Evolutionary conservation across 2,329 filamentous ascomycete genomes (phyloP).

Genomic region (Ramichloridium luteum): DNA sequence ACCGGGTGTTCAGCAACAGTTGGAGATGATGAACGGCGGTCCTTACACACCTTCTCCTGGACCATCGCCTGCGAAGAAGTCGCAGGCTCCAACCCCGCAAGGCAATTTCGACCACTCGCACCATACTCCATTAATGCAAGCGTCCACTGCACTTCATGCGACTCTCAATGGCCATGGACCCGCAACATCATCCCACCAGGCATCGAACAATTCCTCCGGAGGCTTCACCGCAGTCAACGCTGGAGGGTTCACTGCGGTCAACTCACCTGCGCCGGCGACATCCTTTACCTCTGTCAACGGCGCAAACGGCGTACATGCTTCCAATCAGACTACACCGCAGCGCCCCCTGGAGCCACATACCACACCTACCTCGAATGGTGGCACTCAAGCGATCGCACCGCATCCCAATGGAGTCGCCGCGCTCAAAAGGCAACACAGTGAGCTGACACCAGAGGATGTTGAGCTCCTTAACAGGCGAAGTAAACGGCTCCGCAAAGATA

Average conservation of each 20-base stretch:
- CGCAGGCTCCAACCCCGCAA: slow-evolving; percentile 35
- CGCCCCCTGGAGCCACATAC: slow-evolving; percentile 8
- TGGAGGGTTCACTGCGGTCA: slow-evolving; percentile 53
- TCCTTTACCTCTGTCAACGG: slow-evolving; percentile 49
- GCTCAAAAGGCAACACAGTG: slow-evolving; percentile 60
- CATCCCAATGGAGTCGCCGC: slow-evolving; percentile 16
- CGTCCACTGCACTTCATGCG: slow-evolving; percentile 45
- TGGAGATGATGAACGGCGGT: slow-evolving; percentile 86
- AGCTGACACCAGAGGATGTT: slow-evolving; percentile 28
- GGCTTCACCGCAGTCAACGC: slow-evolving; percentile 64
- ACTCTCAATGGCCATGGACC: slow-evolving; percentile 32
- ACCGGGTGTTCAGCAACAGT: slow-evolving; percentile 88
- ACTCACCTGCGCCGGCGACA: slow-evolving; percentile 28
- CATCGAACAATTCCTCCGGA: slow-evolving; percentile 24
- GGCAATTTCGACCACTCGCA: slow-evolving; percentile 33
- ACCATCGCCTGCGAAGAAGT: slow-evolving; percentile 57
- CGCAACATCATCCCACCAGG: slow-evolving; percentile 7
- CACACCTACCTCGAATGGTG: slow-evolving; percentile 4
- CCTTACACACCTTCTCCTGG: slow-evolving; percentile 71
- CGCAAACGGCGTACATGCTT: slow-evolving; percentile 30
- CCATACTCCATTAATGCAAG: slow-evolving; percentile 55
- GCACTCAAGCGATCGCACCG: slow-evolving; percentile 13
- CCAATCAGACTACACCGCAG: slow-evolving; percentile 16
- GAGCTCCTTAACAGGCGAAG: slow-evolving; percentile 54
- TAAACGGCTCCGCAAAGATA: slow-evolving; percentile 78